Percentiles rank a stretch among this genome's conserved stretches.
These are phyloP conservation scores for Pseudocercospora crystallina DNA, from an alignment of 2,329 filamentous ascomycete species.

Conservation along the genomic window DNA sequence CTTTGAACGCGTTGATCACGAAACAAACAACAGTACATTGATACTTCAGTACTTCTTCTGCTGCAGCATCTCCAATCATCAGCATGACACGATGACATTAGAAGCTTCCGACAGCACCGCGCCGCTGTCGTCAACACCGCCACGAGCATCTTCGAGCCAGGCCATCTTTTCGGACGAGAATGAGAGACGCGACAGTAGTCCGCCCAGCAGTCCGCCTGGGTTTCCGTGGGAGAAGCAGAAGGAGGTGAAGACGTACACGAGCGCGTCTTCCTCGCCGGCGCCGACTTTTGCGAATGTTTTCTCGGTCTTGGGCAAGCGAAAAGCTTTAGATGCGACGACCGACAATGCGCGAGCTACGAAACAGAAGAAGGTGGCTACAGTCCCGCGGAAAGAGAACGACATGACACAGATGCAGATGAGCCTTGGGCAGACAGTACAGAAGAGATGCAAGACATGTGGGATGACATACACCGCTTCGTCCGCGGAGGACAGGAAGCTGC, in stretches of 20 bases:
- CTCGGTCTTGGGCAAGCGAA: constrained; percentile 34
- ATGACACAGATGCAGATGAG: constrained; percentile 63
- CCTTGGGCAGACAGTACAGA: constrained; percentile 55
- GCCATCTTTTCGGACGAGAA: constrained; percentile 28
- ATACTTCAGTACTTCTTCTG: no score
- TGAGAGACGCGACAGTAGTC: constrained; percentile 39
- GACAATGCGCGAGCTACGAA: constrained; percentile 37
- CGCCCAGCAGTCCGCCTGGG: constrained; percentile 54
- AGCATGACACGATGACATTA: no score
- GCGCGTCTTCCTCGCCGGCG: constrained; percentile 30
- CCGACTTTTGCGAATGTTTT: constrained; percentile 32
- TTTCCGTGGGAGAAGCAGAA: constrained; percentile 36
- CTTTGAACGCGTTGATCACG: constrained; percentile 4
- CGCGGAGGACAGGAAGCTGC: constrained; percentile 60
- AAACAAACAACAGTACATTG: no score
- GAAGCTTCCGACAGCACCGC: constrained; percentile 10
- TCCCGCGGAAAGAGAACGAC: constrained; percentile 28
- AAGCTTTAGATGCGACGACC: constrained; percentile 24
- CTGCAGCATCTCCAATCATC: no score
- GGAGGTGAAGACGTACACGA: constrained; percentile 5
- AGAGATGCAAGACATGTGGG: constrained; percentile 60
- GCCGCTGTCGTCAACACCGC: constrained; percentile 24
- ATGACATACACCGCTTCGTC: constrained; percentile 68
- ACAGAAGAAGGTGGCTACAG: constrained; percentile 30
- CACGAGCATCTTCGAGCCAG: constrained; percentile 15